A percentile compares a stretch with the other conserved stretches of the same genome.
Evolutionary conservation across 179 eudicot species (phyloP).

Genomic region (Nepenthes alata): DNA sequence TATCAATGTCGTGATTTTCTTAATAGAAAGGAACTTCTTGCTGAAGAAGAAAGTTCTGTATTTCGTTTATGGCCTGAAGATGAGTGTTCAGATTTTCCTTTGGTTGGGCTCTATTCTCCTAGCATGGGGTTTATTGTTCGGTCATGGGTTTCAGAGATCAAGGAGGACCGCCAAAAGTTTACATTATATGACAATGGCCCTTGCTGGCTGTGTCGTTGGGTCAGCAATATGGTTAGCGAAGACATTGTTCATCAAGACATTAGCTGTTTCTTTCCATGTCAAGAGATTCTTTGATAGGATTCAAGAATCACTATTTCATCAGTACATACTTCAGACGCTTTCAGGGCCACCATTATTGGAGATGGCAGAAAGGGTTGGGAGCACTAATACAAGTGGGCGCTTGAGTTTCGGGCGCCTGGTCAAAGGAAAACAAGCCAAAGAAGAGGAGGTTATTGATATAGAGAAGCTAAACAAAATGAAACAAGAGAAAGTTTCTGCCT

Average conservation of each 20-base stretch:
- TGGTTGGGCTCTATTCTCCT: conserved; percentile 43
- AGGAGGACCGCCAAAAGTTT: conserved; percentile 23
- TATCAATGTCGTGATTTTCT: conserved; percentile 29
- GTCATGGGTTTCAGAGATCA: conserved; percentile 20
- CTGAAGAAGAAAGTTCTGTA: conserved; percentile 59
- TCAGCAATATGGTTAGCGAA: conserved; percentile 61
- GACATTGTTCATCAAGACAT: conserved; percentile 46
- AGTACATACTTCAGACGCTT: conserved; percentile 65
- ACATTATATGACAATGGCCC: conserved; percentile 46
- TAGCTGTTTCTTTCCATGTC: conserved; percentile 64
- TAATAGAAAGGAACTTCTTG: conserved; percentile 52
- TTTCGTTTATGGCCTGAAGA: conserved; percentile 44
- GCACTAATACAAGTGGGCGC: conserved; percentile 14
- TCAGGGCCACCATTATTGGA: conserved; percentile 52
- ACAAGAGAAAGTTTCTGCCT: conserved; percentile 59
- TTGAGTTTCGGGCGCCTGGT: conserved; percentile 32
- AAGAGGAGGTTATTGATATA: conserved; percentile 51
- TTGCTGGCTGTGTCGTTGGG: conserved; percentile 48
- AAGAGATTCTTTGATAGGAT: conserved; percentile 72
- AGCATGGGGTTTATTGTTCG: conserved; percentile 58
- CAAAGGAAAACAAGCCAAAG: conserved; percentile 25
- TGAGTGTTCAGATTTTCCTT: conserved; percentile 28
- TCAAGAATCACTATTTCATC: conserved; percentile 64
- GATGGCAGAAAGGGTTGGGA: conserved; percentile 13
- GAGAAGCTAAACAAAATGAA: conserved; percentile 57